Conservation (phyloP, 106 monocot species). For the Dendrobium nobile region DNA sequence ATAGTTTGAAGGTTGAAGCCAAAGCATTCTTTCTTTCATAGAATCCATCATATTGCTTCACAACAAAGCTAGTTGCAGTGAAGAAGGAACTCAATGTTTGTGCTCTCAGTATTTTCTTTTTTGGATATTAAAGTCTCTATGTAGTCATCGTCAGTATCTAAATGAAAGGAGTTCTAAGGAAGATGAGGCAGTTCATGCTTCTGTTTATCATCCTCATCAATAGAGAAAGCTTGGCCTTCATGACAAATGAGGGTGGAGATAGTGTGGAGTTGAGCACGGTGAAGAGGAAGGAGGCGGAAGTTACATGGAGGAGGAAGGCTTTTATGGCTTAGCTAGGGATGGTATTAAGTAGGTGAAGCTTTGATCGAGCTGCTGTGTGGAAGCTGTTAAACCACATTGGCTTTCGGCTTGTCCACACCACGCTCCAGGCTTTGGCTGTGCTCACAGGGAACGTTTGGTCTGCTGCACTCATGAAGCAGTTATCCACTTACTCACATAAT, state of each 20-base stretch:
- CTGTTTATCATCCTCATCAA: slow-evolving; percentile 22
- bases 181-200: not conserved
- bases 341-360: too few species aligned
- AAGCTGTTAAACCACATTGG: too few species aligned
- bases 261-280: not conserved
- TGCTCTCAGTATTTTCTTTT: slow-evolving; percentile 20
- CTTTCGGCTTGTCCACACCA: too few species aligned
- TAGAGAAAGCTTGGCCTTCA: slow-evolving; percentile 40
- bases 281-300: too few species aligned
- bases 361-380: too few species aligned
- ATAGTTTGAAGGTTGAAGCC: slow-evolving; percentile 59
- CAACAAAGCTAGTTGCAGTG: slow-evolving; percentile 26
- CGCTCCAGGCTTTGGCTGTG: too few species aligned
- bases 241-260: slow-evolving; percentile 56
- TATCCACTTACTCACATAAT: too few species aligned
- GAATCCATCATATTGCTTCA: slow-evolving; percentile 66
- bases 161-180: not conserved
- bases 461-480: too few species aligned
- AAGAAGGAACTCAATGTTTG: not conserved
- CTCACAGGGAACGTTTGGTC: too few species aligned
- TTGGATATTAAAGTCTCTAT: slow-evolving; percentile 44
- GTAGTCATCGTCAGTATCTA: slow-evolving; percentile 50
- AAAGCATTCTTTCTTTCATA: slow-evolving; percentile 39
- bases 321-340: too few species aligned
- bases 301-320: too few species aligned